Percentiles rank a stretch among this genome's conserved stretches.
phyloP scores from a whole-genome alignment of 306 rosid species.

The Lathyrus tuberosus region DNA sequence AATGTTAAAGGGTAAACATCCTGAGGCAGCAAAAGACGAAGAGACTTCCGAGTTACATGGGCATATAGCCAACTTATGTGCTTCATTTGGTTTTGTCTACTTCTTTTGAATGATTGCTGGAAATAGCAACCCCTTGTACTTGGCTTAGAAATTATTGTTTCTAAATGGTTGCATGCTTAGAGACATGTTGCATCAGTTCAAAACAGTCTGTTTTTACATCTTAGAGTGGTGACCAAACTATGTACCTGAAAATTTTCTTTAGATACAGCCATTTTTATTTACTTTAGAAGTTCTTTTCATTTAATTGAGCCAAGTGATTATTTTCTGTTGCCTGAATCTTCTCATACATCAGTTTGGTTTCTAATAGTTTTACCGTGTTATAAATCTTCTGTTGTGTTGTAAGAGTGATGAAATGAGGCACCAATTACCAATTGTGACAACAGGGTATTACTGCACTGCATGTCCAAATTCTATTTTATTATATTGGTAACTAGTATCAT shows the following conservation, averaged over 20 bases:
- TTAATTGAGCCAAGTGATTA: constrained; percentile 25
- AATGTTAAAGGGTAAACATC: constrained; percentile 42
- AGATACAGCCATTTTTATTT: constrained; percentile 45
- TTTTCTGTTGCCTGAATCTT: background rate
- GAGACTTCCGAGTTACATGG: constrained; percentile 45
- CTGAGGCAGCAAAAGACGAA: constrained; percentile 45
- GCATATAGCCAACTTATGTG: constrained; percentile 52
- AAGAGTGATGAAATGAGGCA: background rate
- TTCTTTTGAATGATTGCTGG: constrained; percentile 57
- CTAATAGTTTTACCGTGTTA: background rate
- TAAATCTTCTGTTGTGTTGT: background rate
- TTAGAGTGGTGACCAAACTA: constrained; percentile 53
- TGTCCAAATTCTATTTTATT: too few relatives aligned
- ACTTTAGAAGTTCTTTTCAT: constrained; percentile 38
- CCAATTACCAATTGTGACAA: background rate
- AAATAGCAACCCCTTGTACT: constrained; percentile 60
- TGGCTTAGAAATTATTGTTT: constrained; percentile 59
- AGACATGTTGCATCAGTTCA: constrained; percentile 52
- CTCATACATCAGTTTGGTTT: background rate
- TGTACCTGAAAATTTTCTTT: constrained; percentile 53
- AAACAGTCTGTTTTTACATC: constrained; percentile 50
- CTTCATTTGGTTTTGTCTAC: constrained; percentile 52
- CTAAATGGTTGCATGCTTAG: constrained; percentile 56
- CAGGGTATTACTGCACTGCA: too few relatives aligned
- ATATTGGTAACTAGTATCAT: too few relatives aligned